Evolutionary conservation across 495 filamentous ascomycete species (phyloP).

Genomic region (Staphylotrichum longicolle): DNA sequence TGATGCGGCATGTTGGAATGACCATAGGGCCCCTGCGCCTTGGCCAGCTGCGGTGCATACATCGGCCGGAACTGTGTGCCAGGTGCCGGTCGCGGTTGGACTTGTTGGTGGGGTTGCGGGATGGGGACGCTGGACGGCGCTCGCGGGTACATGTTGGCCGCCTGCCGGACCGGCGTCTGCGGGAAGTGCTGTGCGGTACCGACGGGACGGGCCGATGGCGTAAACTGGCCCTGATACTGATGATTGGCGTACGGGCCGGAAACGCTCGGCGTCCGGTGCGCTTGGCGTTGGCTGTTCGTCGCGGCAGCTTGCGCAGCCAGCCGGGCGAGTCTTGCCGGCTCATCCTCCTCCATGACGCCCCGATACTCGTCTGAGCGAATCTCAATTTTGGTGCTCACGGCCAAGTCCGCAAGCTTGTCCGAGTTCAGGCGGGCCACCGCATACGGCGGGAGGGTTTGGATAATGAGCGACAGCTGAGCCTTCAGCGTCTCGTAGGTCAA

Average conservation of each 20-base stretch:
- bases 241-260: slow-evolving; percentile 38
- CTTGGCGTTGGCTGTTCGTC: slow-evolving; percentile 36
- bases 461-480: slow-evolving; percentile 66
- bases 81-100: slow-evolving; percentile 31
- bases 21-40: slow-evolving; percentile 38
- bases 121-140: slow-evolving; percentile 34
- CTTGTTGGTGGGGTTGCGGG: slow-evolving; percentile 34
- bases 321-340: slow-evolving; percentile 44
- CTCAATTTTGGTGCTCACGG: slow-evolving; percentile 78
- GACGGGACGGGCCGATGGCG: slow-evolving; percentile 40
- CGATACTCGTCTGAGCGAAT: slow-evolving; percentile 67
- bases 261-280: slow-evolving; percentile 42
- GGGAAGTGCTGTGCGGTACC: slow-evolving; percentile 42
- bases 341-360: slow-evolving; percentile 86
- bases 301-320: slow-evolving; percentile 39
- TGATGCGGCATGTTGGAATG: slow-evolving; percentile 42
- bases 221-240: slow-evolving; percentile 38
- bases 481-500: slow-evolving; percentile 72
- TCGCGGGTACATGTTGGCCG: slow-evolving; percentile 34
- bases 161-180: slow-evolving; percentile 44
- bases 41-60: slow-evolving; percentile 39
- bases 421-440: slow-evolving; percentile 82
- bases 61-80: slow-evolving; percentile 38
- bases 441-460: slow-evolving; percentile 77
- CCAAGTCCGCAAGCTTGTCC: slow-evolving; percentile 75